Conservation (phyloP, 2,329 filamentous ascomycete genomes). For the Nemania sp. region DNA sequence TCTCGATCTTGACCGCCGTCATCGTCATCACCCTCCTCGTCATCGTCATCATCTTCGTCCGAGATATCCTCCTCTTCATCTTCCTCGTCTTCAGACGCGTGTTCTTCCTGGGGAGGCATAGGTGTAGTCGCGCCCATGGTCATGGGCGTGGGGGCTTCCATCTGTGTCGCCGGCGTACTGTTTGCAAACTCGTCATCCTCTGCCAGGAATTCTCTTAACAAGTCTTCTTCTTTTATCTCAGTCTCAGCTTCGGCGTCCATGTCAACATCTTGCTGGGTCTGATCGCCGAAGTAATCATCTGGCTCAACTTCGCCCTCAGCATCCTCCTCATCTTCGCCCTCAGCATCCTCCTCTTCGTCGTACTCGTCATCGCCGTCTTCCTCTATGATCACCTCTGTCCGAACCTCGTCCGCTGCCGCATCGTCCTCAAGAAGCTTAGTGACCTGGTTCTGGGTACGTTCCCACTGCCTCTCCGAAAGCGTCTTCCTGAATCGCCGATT, state of each 20-base stretch:
- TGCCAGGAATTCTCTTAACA: conserved; percentile 36
- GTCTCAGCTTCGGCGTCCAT: conserved; percentile 40
- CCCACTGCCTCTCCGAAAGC: conserved; percentile 79
- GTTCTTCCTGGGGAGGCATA: conserved; percentile 47
- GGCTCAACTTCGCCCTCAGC: conserved; percentile 57
- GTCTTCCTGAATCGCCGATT: conserved; percentile 83
- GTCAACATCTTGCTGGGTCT: conserved; percentile 45
- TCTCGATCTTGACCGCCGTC: conserved; percentile 56
- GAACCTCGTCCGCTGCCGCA: conserved; percentile 59
- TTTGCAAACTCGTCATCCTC: conserved; percentile 34
- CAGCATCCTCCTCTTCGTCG: conserved; percentile 50
- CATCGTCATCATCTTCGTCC: conserved; percentile 56
- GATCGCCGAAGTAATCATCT: conserved; percentile 51
- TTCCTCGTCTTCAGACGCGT: conserved; percentile 49
- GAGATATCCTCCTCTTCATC: conserved; percentile 49
- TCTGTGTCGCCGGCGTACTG: conserved; percentile 48
- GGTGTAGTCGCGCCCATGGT: conserved; percentile 50
- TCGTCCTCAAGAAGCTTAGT: conserved; percentile 74
- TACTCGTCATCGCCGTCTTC: conserved; percentile 49
- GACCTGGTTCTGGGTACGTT: conserved; percentile 80
- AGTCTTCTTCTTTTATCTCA: conserved; percentile 45
- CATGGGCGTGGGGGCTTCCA: conserved; percentile 51
- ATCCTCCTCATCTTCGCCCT: conserved; percentile 48
- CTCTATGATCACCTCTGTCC: conserved; percentile 67
- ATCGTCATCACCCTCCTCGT: conserved; percentile 59